Percentiles rank a stretch among this genome's conserved stretches.
These are phyloP conservation scores for Colletotrichum truncatum DNA, from an alignment of 2,329 filamentous ascomycete genomes.

Conservation along the genomic window DNA sequence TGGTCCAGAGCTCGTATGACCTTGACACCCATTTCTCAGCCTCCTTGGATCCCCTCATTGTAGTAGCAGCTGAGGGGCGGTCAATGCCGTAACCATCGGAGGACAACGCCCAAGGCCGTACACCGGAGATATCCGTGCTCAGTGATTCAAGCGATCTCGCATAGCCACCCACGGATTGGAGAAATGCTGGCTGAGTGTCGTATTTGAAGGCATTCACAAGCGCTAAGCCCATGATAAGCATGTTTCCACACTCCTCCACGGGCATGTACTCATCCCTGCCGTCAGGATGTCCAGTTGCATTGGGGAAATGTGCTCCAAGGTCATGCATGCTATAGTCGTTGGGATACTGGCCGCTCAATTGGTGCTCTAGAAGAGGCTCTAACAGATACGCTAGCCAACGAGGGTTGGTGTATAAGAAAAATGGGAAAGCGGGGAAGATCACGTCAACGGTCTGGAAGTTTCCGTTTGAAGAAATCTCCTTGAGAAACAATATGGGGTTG, in stretches of 20 bases:
- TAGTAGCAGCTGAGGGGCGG: conserved; percentile 62
- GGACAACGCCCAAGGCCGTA: conserved; percentile 47
- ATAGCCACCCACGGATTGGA: conserved; percentile 59
- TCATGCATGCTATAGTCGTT: conserved; percentile 86
- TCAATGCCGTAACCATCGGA: conserved; percentile 60
- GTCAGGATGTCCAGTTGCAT: conserved; percentile 77
- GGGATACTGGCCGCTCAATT: conserved; percentile 83
- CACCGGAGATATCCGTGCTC: background rate
- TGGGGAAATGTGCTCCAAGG: conserved; percentile 77
- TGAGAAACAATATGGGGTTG: conserved; percentile 79
- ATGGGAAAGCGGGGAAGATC: conserved; percentile 86
- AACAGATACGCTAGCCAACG: conserved; percentile 82
- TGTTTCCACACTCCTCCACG: conserved; percentile 78
- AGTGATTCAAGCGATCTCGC: conserved; percentile 17
- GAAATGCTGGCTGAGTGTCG: conserved; percentile 64
- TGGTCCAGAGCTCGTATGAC: conserved; percentile 76
- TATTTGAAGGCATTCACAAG: conserved; percentile 79
- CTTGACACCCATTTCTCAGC: conserved; percentile 50
- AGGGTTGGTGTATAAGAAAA: conserved; percentile 87
- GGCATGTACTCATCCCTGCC: conserved; percentile 80
- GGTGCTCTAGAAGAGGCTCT: conserved; percentile 83
- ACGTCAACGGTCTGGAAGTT: conserved; percentile 90
- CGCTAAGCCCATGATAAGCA: conserved; percentile 82
- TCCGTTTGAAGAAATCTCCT: conserved; percentile 87
- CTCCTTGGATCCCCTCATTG: conserved; percentile 52